These are phyloP conservation scores for Smallanthus sonchifolius DNA, from an alignment of 129 eudicot species.

Conservation along the genomic window DNA sequence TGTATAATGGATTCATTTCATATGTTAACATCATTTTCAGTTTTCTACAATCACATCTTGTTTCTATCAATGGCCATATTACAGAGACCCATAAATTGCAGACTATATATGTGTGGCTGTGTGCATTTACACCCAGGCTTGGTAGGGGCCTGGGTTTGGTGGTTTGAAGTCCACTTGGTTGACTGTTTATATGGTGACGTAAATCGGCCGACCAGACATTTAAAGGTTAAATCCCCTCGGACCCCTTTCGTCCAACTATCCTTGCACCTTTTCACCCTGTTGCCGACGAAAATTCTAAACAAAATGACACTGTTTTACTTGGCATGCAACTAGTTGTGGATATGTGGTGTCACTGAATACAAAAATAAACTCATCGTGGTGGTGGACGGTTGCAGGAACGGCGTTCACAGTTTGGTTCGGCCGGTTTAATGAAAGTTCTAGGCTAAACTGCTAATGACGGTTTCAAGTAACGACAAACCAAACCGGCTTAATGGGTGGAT, in stretches of 20 bases:
- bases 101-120: neutral
- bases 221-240: slow-evolving; percentile 7
- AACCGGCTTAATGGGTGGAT: no score
- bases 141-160: slow-evolving; percentile 26
- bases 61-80: neutral
- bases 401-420: no score
- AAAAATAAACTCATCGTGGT: no score
- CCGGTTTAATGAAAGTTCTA: no score
- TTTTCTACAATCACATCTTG: neutral
- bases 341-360: no score
- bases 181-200: slow-evolving; percentile 21
- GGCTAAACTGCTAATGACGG: no score
- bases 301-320: no score
- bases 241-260: neutral
- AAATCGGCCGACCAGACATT: slow-evolving; percentile 16
- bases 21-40: neutral
- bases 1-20: slow-evolving; percentile 1
- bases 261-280: neutral
- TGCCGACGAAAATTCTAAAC: slow-evolving; percentile 5
- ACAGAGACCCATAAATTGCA: slow-evolving; percentile 7
- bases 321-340: no score
- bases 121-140: neutral
- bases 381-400: no score
- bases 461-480: no score
- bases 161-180: slow-evolving; percentile 30